Evolutionary conservation across 2,329 filamentous ascomycete species (phyloP), one percentile per base, ranked within the genome.

Genomic region (Colletotrichum falcatum): DNA sequence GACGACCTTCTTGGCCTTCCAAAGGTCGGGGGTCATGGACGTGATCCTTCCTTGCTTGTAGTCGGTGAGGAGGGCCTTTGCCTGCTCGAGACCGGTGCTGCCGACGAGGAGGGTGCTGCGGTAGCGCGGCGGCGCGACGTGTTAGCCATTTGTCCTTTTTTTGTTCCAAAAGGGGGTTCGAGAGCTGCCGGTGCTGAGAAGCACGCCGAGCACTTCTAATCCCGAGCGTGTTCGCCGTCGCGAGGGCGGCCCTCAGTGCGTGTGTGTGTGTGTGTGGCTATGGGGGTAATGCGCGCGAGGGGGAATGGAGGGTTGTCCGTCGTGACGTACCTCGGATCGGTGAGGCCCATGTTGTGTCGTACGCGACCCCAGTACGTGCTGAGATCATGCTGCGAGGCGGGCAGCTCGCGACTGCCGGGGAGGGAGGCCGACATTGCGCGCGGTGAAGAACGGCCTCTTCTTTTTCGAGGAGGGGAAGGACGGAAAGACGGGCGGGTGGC

Each of bases 1-100:
- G 66, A 98, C 93, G 74, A 97, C 90, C 87, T 98, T 98, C 88
- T 99, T 99, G 54, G 96, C 96, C 73, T 89, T 86, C 96, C 96
- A 99, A 76, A 99, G 84, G 77, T 97, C 93, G 1, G 94, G 91
- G 23, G 91, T 97, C 94, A 98, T 97, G 64, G 89, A 83, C 75
- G 87, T 83, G 71, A 93, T 85, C 81, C 93, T 89, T 74, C 94
- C 95, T 77, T 91, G 90, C 86, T 98, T 98, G 85, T 98, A 99
- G 49, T 90, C 87, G 16, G 92, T 87, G 72, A 99, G 87, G 76
- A 97, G 85, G 72, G 85, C 83, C 84, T 98, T 98, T 69, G 96
- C 94, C 84, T 92, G 85, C 77, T 98, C 94, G 74, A 99, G 90
- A 53, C 94, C 93, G 28, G 89, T 82, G 42, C 86, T 85, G 60